These are phyloP conservation scores for Canavalia ensiformis DNA, from an alignment of 306 rosid genomes.

Conservation along the genomic window DNA sequence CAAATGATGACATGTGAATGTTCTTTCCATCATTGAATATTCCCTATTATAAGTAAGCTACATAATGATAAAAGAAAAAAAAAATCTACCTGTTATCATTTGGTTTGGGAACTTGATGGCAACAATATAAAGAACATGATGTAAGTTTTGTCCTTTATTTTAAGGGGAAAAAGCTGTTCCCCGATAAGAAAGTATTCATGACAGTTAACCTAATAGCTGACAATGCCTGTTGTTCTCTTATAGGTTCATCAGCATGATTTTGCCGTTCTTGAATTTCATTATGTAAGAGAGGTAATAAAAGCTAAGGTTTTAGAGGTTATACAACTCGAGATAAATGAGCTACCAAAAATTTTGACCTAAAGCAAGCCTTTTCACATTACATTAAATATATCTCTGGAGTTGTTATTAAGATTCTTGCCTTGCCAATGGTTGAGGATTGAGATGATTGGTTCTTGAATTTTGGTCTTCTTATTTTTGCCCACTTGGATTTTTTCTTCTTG, in stretches of 20 bases:
- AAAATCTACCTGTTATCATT: background rate
- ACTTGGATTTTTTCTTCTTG: constrained; percentile 14
- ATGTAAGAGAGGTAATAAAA: background rate
- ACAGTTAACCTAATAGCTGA: background rate
- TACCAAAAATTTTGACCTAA: background rate
- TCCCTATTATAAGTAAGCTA: background rate
- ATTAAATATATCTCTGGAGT: background rate
- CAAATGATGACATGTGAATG: constrained; percentile 2
- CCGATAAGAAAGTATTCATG: background rate
- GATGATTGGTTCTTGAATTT: constrained; percentile 25
- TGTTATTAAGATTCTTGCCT: constrained; percentile 28
- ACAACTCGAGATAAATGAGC: background rate
- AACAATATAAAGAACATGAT: background rate
- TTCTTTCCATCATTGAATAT: background rate
- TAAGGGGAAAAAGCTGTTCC: background rate
- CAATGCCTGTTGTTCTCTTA: constrained; percentile 4
- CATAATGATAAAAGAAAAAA: background rate
- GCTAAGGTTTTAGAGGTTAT: constrained; percentile 23
- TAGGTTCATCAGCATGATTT: constrained; percentile 4
- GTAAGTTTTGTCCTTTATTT: background rate
- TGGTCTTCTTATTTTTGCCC: constrained; percentile 1
- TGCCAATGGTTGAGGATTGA: constrained; percentile 12
- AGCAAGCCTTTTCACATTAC: background rate
- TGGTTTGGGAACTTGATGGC: background rate
- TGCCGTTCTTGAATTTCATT: constrained; percentile 17